Conservation (phyloP, 768 basidiomycete species). For the Galerina marginata region DNA sequence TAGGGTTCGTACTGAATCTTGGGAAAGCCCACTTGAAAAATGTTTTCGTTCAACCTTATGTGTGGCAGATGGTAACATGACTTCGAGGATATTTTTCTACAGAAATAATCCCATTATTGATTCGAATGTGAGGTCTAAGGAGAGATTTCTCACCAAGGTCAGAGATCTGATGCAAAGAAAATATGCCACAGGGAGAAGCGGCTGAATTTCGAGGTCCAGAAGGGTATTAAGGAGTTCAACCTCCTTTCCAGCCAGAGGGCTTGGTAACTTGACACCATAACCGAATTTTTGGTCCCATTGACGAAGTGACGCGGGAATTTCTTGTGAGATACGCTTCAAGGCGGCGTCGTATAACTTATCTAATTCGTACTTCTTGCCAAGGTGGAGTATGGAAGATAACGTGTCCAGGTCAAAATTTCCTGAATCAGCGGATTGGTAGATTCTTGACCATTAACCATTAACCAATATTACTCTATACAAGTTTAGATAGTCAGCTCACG, state of each 20-base stretch:
- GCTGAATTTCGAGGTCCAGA: neutral
- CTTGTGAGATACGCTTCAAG: neutral
- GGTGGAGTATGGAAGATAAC: neutral
- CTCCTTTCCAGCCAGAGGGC: neutral
- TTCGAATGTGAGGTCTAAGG: too few species aligned
- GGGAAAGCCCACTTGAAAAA: too few species aligned
- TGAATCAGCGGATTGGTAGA: neutral
- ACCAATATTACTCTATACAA: neutral
- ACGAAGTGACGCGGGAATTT: neutral
- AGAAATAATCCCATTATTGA: too few species aligned
- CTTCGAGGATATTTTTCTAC: too few species aligned
- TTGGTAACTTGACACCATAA: neutral
- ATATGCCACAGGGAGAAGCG: neutral
- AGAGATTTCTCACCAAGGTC: neutral
- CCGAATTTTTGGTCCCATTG: neutral
- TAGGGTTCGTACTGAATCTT: too few species aligned
- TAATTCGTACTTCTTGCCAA: neutral
- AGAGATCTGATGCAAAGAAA: neutral
- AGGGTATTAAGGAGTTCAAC: neutral
- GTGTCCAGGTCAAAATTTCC: neutral
- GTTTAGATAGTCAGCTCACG: neutral
- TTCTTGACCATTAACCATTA: neutral
- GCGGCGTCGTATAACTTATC: neutral
- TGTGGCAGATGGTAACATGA: too few species aligned
- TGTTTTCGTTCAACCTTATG: too few species aligned